phyloP scores from a whole-genome alignment of 495 filamentous ascomycete genomes.

The Trichocladium uniseriatum region DNA sequence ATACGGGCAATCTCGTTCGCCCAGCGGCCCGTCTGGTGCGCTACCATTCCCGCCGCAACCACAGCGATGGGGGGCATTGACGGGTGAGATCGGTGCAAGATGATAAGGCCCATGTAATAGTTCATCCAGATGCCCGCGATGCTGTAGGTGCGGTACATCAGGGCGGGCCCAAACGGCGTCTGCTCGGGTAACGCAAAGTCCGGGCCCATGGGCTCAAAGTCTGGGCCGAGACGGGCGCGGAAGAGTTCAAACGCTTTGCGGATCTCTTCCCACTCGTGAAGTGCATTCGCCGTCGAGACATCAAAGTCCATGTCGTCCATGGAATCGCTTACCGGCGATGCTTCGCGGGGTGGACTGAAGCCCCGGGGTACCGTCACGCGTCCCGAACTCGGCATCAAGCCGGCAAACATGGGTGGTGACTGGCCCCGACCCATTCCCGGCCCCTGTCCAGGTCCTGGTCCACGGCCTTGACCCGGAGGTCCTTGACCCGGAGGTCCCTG shows the following conservation, averaged over 20 bases:
- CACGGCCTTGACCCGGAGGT: not conserved
- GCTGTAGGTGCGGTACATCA: conserved; percentile 74
- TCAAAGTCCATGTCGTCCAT: conserved; percentile 43
- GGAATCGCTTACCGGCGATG: conserved; percentile 27
- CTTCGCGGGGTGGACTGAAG: conserved; percentile 40
- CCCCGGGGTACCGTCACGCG: conserved; percentile 46
- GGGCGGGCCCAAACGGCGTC: conserved; percentile 70
- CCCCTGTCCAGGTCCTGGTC: conserved; percentile 3
- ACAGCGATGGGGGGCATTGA: conserved; percentile 88
- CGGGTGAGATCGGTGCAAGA: conserved; percentile 70
- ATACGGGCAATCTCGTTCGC: conserved; percentile 75
- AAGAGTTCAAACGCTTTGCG: conserved; percentile 58
- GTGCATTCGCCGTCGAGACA: conserved; percentile 55
- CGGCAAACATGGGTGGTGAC: conserved; percentile 42
- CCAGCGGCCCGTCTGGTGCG: conserved; percentile 54
- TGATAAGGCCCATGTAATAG: conserved; percentile 72
- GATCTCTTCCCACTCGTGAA: conserved; percentile 74
- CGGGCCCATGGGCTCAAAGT: conserved; percentile 68
- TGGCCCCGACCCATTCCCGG: conserved; percentile 25
- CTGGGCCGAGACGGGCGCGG: conserved; percentile 54
- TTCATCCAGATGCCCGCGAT: conserved; percentile 80
- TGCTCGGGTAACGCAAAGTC: conserved; percentile 53
- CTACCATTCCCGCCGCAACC: conserved; percentile 66
- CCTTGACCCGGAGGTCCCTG: too few species aligned
- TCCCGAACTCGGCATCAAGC: conserved; percentile 53